Base-by-base conservation (phyloP, 78 protist species). In the slime mould (Dictyostelium discoideum) region DNA sequence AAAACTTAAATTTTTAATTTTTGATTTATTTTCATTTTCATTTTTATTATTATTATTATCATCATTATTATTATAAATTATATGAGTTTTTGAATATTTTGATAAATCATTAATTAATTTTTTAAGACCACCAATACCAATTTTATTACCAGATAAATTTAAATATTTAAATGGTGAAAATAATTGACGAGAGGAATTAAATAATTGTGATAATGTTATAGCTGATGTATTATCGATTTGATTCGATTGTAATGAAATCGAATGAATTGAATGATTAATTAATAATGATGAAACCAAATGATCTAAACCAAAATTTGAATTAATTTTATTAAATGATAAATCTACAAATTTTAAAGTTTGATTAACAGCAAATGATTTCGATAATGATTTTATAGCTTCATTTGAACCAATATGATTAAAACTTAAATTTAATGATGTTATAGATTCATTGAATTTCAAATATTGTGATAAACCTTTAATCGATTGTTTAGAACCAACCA, bases 61-160 rank as follows among this genome's bases (percentile, higher is more conserved):
- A 69, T 26, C 26, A 24, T 24, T 73, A 73, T 74, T 39, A 74
- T 74, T 37, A 32, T 74, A 18, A 37, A 74, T 74, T 74, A 74
- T 32, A 37, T 74, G 81, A 18, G 81, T 37, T 18, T 74, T 74
- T 74, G 81, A 74, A 74, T 74, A 82, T 82, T 82, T 67, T 46
- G 95, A 90, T 26, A 82, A 3, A 16, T 26, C 5, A 5, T 3
- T 10, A 69, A 63, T 29, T 2, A 69, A 2, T 48, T 63, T 73
- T 54, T 90, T 90, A 13, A 90, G 83, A 3, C 89, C 95, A 29
- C 42, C 78, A 7, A 82, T 1, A 14, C 95, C 95, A 73, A 90
- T 82, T 72, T 50, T 80, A 39, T 90, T 90, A 48, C n/a, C 63
- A 5, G 95, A 80, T 29, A 90, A 67, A 50, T 90, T 82, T 24